phyloP scores from a whole-genome alignment of 768 basidiomycete species.

The Coprinopsis sp. region DNA sequence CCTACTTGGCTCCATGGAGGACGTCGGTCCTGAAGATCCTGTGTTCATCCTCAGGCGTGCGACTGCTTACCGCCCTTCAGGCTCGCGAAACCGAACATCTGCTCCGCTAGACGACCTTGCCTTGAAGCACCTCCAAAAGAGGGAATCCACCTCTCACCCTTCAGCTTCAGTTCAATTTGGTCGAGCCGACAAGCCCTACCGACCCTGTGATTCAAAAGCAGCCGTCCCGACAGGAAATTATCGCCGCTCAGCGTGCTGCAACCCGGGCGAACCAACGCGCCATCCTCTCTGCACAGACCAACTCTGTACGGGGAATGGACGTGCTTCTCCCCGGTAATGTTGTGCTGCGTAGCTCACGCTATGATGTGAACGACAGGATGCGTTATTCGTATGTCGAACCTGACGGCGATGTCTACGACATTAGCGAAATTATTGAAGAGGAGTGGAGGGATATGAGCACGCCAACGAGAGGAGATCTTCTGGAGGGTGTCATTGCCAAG shows the following conservation, averaged over 20 bases:
- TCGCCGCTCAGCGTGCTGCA: constrained; percentile 87
- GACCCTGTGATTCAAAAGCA: constrained; percentile 22
- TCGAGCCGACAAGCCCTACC: constrained; percentile 16
- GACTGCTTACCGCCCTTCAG: constrained; percentile 63
- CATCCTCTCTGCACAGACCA: constrained; percentile 74
- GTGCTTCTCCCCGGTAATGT: constrained; percentile 82
- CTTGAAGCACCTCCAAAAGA: constrained; percentile 63
- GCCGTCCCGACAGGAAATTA: constrained; percentile 80
- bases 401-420: constrained; percentile 89
- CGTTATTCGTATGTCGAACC: constrained; percentile 92
- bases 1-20: constrained; percentile 65
- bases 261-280: constrained; percentile 84
- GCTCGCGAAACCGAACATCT: constrained; percentile 65
- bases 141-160: constrained; percentile 65
- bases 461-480: constrained; percentile 49
- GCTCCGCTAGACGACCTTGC: constrained; percentile 83
- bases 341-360: constrained; percentile 78
- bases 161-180: constrained; percentile 34
- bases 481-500: constrained; percentile 60
- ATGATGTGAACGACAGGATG: constrained; percentile 64
- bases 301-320: constrained; percentile 84
- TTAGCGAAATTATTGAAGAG: constrained; percentile 88
- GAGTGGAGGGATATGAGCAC: constrained; percentile 61
- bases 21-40: constrained; percentile 80
- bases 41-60: constrained; percentile 87